Evolutionary conservation across 208 protist species (phyloP), one percentile per base, ranked within the genome.

Genomic region (Tritrichomonas foetus): DNA sequence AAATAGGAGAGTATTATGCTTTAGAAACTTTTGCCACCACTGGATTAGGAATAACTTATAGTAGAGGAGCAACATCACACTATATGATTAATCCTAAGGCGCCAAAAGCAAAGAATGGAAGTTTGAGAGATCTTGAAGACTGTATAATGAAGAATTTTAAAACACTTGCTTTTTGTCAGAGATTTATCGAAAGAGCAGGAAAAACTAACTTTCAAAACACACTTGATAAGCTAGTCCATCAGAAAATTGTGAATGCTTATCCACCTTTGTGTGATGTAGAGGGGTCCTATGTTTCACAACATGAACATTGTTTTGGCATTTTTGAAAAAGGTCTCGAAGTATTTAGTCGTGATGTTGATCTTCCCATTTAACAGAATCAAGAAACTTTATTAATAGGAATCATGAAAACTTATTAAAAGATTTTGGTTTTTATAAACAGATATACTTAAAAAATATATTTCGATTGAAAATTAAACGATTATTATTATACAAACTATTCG

Each of bases 21-120:
- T 99, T 99, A 94, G 99, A 99, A 95, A 99, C 99, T 41, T 99
- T 99, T 94, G 99, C 99, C 93, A 97, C 97, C 16, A 99, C 98
- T 27, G 99, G 98, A 25, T 41, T 74, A 22, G 93, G 66, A 0
- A 30, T 64, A 33, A 66, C 82, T 39, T 49, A 39, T 39, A 66
- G 44, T 41, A 13, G 82, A 39, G 66, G 66, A 36, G 25, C 36
- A 41, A n/a, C 66, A 61, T 55, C 33, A 47, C 99, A 99, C 95
- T 99, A 99, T 96, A 99, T 99, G 98, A 49, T 66, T 33, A 96
- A 96, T 27, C 96, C 96, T 20, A 97, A 97, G 66, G 95, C 92
- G 49, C 49, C 39, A 22, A 93, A 95, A 84, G 92, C 95, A 72
- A 93, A 74, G 33, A 93, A 44, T 20, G 93, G 95, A 47, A 93